A percentile compares a stretch with the other conserved stretches of the same genome.
These are phyloP conservation scores for Ogataea salicorniae DNA, from an alignment of 805 yeast genomes.

Conservation along the genomic window DNA sequence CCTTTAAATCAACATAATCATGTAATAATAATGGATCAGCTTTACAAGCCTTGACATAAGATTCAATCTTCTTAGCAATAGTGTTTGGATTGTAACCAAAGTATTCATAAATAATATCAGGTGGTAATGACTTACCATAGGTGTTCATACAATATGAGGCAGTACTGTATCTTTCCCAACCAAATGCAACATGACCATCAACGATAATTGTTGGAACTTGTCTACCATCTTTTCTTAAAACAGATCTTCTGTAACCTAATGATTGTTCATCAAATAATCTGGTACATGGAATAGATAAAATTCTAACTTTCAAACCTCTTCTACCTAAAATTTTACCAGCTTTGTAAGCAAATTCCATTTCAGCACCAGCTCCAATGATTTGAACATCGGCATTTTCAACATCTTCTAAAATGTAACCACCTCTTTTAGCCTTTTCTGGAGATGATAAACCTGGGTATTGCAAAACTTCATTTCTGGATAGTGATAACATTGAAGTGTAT, in stretches of 20 bases:
- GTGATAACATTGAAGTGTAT: constrained; percentile 62
- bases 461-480: constrained; percentile 83
- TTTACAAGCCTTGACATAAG: constrained; percentile 22
- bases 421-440: constrained; percentile 85
- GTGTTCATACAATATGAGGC: constrained; percentile 93
- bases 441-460: constrained; percentile 86
- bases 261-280: constrained; percentile 83
- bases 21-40: constrained; percentile 23
- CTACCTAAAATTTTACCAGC: constrained; percentile 69
- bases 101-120: constrained; percentile 70
- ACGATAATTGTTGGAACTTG: constrained; percentile 85
- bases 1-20: constrained; percentile 31
- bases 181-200: constrained; percentile 85
- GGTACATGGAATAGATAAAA: constrained; percentile 92
- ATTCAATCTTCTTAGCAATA: constrained; percentile 47
- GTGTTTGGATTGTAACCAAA: constrained; percentile 92
- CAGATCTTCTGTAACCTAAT: constrained; percentile 72
- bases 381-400: constrained; percentile 56
- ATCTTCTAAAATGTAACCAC: constrained; percentile 79
- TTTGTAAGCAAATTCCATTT: constrained; percentile 76
- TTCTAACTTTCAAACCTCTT: constrained; percentile 65
- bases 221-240: constrained; percentile 71
- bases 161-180: constrained; percentile 95
- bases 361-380: constrained; percentile 92
- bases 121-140: constrained; percentile 96